Conservation (phyloP, 129 eudicot genomes). For the Mikania micrantha region DNA sequence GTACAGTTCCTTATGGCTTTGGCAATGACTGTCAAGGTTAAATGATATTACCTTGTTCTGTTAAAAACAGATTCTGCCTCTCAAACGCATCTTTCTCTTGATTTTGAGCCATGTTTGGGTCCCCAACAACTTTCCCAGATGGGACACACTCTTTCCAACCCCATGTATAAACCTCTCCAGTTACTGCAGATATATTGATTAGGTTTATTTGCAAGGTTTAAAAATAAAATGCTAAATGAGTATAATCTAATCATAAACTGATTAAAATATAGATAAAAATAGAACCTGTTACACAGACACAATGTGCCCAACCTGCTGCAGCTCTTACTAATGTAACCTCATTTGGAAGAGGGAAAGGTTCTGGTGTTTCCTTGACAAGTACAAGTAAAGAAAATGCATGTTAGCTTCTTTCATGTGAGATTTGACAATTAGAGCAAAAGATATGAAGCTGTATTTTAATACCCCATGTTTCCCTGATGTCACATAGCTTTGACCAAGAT, state of each 20-base stretch:
- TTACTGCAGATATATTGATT: constrained; percentile 35
- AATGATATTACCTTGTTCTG: constrained; percentile 59
- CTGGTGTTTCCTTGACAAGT: constrained; percentile 86
- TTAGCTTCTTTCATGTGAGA: constrained; percentile 16
- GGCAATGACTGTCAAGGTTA: neutral
- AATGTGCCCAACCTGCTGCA: constrained; percentile 99
- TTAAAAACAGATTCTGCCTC: constrained; percentile 40
- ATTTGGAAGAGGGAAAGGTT: constrained; percentile 88
- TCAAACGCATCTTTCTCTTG: constrained; percentile 57
- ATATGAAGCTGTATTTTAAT: constrained; percentile 22
- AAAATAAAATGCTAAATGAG: neutral
- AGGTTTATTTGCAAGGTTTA: constrained; percentile 10
- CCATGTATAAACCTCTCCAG: constrained; percentile 91
- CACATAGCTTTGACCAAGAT: constrained; percentile 94
- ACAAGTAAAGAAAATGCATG: constrained; percentile 18
- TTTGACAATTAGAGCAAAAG: neutral
- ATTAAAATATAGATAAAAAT: neutral
- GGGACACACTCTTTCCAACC: constrained; percentile 99
- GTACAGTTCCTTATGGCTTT: neutral
- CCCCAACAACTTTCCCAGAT: constrained; percentile 79
- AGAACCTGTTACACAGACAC: constrained; percentile 80
- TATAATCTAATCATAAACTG: neutral
- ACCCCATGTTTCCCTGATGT: constrained; percentile 99
- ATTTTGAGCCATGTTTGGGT: constrained; percentile 45
- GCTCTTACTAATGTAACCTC: constrained; percentile 69